A percentile compares a stretch with the other conserved stretches of the same genome.
These are phyloP conservation scores for Falciphora oryzae DNA, from an alignment of 2,329 filamentous ascomycete genomes.

Conservation along the genomic window DNA sequence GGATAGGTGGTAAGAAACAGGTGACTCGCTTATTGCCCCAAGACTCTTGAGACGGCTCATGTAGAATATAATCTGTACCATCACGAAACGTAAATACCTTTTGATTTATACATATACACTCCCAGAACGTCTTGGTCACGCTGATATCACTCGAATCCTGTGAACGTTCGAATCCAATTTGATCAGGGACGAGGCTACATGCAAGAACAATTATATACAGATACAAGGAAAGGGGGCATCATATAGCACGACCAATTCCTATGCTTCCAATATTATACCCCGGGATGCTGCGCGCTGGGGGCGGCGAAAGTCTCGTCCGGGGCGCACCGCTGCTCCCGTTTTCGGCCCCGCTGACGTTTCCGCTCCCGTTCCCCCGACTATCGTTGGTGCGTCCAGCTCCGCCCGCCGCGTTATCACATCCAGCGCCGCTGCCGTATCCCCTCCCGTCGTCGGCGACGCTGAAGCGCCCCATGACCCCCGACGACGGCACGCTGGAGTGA, in stretches of 20 bases:
- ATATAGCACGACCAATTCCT: conserved; percentile 7
- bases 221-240: background rate
- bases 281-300: conserved; percentile 10
- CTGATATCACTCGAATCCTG: no score
- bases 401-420: background rate
- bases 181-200: background rate
- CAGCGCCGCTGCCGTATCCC: background rate
- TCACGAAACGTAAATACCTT: background rate
- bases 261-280: background rate
- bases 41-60: background rate
- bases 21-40: background rate
- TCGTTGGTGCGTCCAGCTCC: background rate
- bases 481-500: conserved; percentile 14
- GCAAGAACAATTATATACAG: background rate
- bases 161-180: no score
- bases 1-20: conserved; percentile 2
- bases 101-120: no score
- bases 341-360: conserved; percentile 11
- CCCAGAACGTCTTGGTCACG: background rate
- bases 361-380: background rate
- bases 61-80: conserved; percentile 4
- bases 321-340: conserved; percentile 7
- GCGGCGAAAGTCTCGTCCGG: conserved; percentile 12
- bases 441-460: background rate
- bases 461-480: conserved; percentile 12